phyloP scores from a whole-genome alignment of 2,329 filamentous ascomycete species.

The Akanthomyces dipterigenus region DNA sequence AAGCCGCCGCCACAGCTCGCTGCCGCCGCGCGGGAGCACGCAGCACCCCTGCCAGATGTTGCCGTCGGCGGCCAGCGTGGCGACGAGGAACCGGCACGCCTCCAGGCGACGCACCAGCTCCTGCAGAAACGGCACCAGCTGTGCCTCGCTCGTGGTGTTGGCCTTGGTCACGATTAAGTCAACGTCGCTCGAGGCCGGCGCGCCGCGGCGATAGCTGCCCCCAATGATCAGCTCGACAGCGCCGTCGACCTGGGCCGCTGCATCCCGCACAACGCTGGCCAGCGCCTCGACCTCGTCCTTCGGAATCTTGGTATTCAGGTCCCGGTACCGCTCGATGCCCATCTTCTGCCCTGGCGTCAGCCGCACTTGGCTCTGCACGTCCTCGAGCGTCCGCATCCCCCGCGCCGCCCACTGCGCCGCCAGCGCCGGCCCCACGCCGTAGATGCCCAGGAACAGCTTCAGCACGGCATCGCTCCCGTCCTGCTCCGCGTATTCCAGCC shows the following conservation, averaged over 20 bases:
- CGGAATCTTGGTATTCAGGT: conserved; percentile 74
- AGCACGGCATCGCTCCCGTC: conserved; percentile 58
- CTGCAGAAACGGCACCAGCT: conserved; percentile 57
- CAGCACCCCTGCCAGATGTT: conserved; percentile 89
- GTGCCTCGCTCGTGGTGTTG: conserved; percentile 42
- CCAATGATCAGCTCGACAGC: conserved; percentile 65
- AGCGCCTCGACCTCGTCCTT: conserved; percentile 67
- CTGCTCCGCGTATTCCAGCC: conserved; percentile 62
- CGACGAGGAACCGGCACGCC: conserved; percentile 58
- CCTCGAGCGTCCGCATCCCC: conserved; percentile 67
- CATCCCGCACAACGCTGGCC: conserved; percentile 55
- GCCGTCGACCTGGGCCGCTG: conserved; percentile 54
- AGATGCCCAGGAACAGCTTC: conserved; percentile 67
- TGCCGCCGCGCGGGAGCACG: conserved; percentile 48
- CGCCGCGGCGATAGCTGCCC: conserved; percentile 80
- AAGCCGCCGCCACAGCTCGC: conserved; percentile 64
- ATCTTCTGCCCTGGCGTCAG: conserved; percentile 65
- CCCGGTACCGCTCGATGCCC: conserved; percentile 71
- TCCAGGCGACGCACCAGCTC: conserved; percentile 57
- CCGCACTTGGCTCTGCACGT: conserved; percentile 52
- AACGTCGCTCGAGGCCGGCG: conserved; percentile 69
- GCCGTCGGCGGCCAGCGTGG: conserved; percentile 58
- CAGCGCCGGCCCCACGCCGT: conserved; percentile 65
- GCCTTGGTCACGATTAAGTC: conserved; percentile 76
- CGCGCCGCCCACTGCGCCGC: conserved; percentile 71